Evolutionary conservation across 2,329 filamentous ascomycete species (phyloP), one percentile per base, ranked within the genome.

Genomic region (Microdochium paspali): DNA sequence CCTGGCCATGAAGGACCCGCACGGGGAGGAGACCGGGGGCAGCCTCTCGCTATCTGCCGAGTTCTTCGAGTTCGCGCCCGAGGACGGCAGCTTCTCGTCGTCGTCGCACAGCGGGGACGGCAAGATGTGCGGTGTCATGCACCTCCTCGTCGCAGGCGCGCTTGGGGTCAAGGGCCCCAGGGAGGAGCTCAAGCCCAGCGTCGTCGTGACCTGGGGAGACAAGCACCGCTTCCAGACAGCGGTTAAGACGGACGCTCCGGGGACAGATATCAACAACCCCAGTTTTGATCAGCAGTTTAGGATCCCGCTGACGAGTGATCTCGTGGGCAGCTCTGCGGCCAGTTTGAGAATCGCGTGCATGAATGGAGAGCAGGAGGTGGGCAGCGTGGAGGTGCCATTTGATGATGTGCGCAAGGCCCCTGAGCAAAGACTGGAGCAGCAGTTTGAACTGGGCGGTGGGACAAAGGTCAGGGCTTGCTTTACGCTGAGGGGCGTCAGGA

Each of bases 221-320:
- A 63, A 66, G 51, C 59, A 61, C 21, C 35, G 35, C 15, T 73
- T 69, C 61, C 58, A 56, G 45, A 74, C 71, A 0, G 65, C 61
- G 1, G 58, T 62, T 47, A 68, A 70, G 58, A 56, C 61, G 0
- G 71, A 74, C 54, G 61, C 59, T 2, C 69, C 69, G 0, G 71
- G 71, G 2, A 64, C 57, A 2, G 71, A 74, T 45, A 71, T 74
- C 51, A 70, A 68, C 59, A 74, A 73, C 53, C 71, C 71, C 2
- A 59, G 63, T 2, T 74, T 72, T 46, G 69, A 73, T 49, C 63
- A 68, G 53, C 64, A 66, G 0, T 74, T 73, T 58, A 58, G 58
- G 7, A 62, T 74, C 42, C 68, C 69, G 0, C 47, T 74, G 6
- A 57, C 58, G 15, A 21, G n/a, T n/a, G 35, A 40, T 20, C 35